phyloP scores from a whole-genome alignment of 306 rosid species.

The Quercus agrifolia region DNA sequence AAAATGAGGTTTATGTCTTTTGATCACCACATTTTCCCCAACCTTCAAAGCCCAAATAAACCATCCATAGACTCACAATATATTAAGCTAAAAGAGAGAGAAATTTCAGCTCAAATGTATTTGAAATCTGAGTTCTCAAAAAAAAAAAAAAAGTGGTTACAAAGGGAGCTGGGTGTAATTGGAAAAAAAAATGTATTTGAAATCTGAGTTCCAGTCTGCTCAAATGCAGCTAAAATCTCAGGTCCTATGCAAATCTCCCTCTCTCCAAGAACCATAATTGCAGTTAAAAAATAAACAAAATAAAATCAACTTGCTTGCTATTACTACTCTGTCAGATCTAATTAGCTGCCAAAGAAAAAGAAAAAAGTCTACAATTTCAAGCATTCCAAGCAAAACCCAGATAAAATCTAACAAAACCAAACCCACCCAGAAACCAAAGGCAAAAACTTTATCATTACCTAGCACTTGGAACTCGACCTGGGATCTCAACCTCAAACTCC shows the following conservation, averaged over 20 bases:
- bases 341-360: neutral
- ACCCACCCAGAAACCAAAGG: neutral
- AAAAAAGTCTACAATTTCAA: neutral
- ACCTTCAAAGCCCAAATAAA: neutral
- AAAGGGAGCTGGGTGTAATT: too few species aligned
- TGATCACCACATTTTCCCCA: neutral
- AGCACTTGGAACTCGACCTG: conserved; percentile 93
- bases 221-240: conserved; percentile 1
- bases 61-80: neutral
- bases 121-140: neutral
- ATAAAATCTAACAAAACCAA: conserved; percentile 11
- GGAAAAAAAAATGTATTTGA: neutral
- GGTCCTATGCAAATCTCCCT: conserved; percentile 2
- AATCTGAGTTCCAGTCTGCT: neutral
- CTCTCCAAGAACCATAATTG: neutral
- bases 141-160: too few species aligned
- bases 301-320: conserved; percentile 12
- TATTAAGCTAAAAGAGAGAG: neutral
- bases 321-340: conserved; percentile 13
- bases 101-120: neutral
- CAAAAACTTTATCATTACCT: conserved; percentile 40
- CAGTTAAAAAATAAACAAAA: neutral
- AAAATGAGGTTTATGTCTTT: neutral
- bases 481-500: conserved; percentile 80
- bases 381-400: conserved; percentile 21